Evolutionary conservation across 2,329 filamentous ascomycete genomes (phyloP).

Genomic region (Fusarium nanum): DNA sequence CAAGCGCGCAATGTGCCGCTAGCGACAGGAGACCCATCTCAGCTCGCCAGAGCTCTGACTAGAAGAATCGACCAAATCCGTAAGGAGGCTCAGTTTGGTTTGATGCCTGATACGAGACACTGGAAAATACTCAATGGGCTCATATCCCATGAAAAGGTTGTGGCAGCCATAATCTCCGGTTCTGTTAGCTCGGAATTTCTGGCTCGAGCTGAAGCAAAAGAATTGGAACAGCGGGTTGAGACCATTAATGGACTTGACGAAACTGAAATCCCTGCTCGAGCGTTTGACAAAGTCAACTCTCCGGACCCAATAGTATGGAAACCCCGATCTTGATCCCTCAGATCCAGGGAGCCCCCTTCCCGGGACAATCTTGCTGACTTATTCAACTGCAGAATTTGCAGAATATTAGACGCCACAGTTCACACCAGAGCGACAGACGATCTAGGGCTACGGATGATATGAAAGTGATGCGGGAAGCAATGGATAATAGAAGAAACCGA

Average conservation of each 20-base stretch:
- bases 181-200: slow-evolving; percentile 45
- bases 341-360: neutral
- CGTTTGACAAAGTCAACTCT: slow-evolving; percentile 31
- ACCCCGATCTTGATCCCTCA: neutral
- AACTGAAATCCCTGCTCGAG: slow-evolving; percentile 43
- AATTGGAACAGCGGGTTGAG: slow-evolving; percentile 45
- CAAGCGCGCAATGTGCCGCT: slow-evolving; percentile 20
- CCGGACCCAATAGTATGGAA: slow-evolving; percentile 52
- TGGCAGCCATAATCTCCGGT: slow-evolving; percentile 46
- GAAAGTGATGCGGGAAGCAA: slow-evolving; percentile 51
- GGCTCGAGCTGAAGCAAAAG: slow-evolving; percentile 43
- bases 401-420: slow-evolving; percentile 46
- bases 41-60: slow-evolving; percentile 39
- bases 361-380: slow-evolving; percentile 24
- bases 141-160: slow-evolving; percentile 47
- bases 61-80: slow-evolving; percentile 44
- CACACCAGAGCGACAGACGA: slow-evolving; percentile 18
- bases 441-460: slow-evolving; percentile 46
- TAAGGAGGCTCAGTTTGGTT: slow-evolving; percentile 42
- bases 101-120: slow-evolving; percentile 50
- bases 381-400: slow-evolving; percentile 48
- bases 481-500: slow-evolving; percentile 46
- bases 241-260: slow-evolving; percentile 44
- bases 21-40: neutral
- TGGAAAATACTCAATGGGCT: slow-evolving; percentile 51